Base-by-base conservation (phyloP, 306 rosid species). In the Vigna mungo region DNA sequence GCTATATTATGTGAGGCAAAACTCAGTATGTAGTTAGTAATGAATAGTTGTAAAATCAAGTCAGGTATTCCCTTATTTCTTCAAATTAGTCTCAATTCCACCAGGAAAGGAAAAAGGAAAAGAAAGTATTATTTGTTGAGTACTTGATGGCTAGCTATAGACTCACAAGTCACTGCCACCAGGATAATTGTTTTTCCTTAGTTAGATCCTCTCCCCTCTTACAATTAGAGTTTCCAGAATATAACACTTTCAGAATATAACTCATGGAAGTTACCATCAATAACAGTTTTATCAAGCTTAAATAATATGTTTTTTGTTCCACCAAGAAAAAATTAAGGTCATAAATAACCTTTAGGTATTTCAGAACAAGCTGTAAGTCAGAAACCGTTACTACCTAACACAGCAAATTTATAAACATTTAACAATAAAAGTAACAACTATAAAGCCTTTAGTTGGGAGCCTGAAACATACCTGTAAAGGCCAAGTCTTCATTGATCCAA, bases 381-480 rank as follows among this genome's bases (percentile, higher is more conserved):
- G 34, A 18, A 53, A 18, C 36, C 54, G 36, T 5, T 20, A 34
- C 59, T 15, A 16, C 47, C 49, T 23, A 15, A 20, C 18, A 68
- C 47, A 56, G 17, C 10, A 79, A 37, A 6, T 51, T n/a, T 21
- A 7, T 30, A 68, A 72, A 39, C 72, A 80, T 56, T 36, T 5
- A 62, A 61, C 65, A 79, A 30, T 63, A 44, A 76, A 68, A 30
- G 67, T 49, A 39, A 25, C 43, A 13, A 15, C 0, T 43, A 66
- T 32, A 49, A 21, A 81, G 71, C 39, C 13, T 58, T 62, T 25
- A 15, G 60, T 61, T 52, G 18, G 37, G 14, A 52, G 17, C 76
- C 48, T 48, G 73, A 66, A 75, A 44, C 23, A 75, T 83, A 91
- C 98, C 96, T 91, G 88, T 46, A 64, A 9, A 5, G 86, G 86